phyloP scores from a whole-genome alignment of 495 filamentous ascomycete species.

The Penicillium chermesinum region DNA sequence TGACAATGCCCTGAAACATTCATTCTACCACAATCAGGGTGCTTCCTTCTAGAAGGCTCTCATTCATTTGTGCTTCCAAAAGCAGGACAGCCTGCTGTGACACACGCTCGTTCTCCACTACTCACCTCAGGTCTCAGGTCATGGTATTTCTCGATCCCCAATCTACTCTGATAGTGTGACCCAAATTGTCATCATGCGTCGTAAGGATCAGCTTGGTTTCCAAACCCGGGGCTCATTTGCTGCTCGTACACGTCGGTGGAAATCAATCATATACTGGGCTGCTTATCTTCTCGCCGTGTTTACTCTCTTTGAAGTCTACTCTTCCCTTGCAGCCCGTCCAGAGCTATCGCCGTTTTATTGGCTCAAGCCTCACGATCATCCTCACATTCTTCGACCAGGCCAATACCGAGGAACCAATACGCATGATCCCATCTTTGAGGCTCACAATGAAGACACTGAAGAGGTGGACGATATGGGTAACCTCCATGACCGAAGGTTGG shows the following conservation, averaged over 20 bases:
- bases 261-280: slow-evolving; percentile 11
- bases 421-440: not conserved
- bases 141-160: no score
- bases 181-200: slow-evolving; percentile 2
- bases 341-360: slow-evolving; percentile 1
- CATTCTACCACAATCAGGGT: no score
- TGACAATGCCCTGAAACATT: not conserved
- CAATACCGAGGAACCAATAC: slow-evolving; percentile 11
- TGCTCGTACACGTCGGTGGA: slow-evolving; percentile 8
- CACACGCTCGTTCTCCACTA: no score
- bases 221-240: not conserved
- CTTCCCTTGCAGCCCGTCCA: slow-evolving; percentile 1
- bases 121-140: no score
- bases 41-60: no score
- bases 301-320: slow-evolving; percentile 6
- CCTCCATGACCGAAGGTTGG: slow-evolving; percentile 15
- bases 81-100: no score
- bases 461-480: slow-evolving; percentile 18
- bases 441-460: slow-evolving; percentile 10
- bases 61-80: no score
- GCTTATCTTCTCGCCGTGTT: slow-evolving; percentile 7
- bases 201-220: slow-evolving; percentile 3
- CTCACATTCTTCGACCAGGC: slow-evolving; percentile 14
- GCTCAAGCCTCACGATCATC: not conserved
- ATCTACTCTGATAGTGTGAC: not conserved